These are phyloP conservation scores for Colletotrichum limetticola DNA, from an alignment of 2,329 filamentous ascomycete genomes.

Conservation along the genomic window DNA sequence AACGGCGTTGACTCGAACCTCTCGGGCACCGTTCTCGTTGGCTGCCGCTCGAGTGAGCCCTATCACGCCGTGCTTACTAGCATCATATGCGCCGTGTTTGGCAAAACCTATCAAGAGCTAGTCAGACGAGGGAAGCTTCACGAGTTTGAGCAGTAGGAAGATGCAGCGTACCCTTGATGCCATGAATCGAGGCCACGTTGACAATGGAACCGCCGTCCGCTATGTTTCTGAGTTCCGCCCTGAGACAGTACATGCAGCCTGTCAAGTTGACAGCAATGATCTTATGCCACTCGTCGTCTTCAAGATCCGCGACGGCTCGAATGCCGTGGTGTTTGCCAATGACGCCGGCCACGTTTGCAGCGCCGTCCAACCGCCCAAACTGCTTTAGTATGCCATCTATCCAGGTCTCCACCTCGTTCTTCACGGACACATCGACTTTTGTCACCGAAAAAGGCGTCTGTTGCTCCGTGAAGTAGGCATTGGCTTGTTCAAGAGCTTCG, in stretches of 20 bases:
- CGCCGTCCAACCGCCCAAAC: constrained; percentile 64
- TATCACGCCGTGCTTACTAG: constrained; percentile 52
- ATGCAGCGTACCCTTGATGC: constrained; percentile 46
- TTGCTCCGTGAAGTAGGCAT: constrained; percentile 42
- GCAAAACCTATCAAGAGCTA: constrained; percentile 40
- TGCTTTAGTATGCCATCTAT: constrained; percentile 56
- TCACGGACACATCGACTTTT: constrained; percentile 60
- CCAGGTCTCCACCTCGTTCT: constrained; percentile 61
- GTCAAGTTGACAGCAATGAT: constrained; percentile 61
- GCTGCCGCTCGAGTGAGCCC: constrained; percentile 50
- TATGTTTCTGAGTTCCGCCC: constrained; percentile 57
- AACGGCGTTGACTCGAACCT: constrained; percentile 58
- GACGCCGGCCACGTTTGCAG: constrained; percentile 66
- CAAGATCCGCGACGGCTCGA: constrained; percentile 51
- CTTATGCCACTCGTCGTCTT: constrained; percentile 59
- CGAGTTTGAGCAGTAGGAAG: neutral
- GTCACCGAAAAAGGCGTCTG: constrained; percentile 37
- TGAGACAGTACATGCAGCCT: constrained; percentile 62
- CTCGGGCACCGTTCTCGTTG: constrained; percentile 53
- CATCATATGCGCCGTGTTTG: constrained; percentile 49
- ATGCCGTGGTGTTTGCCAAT: constrained; percentile 55
- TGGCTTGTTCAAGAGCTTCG: constrained; percentile 44
- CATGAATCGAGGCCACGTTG: constrained; percentile 65
- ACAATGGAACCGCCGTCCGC: constrained; percentile 66
- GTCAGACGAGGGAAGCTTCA: constrained; percentile 8